phyloP scores from a whole-genome alignment of 2,329 filamentous ascomycete genomes.

The Lasiodiplodia sp. region DNA sequence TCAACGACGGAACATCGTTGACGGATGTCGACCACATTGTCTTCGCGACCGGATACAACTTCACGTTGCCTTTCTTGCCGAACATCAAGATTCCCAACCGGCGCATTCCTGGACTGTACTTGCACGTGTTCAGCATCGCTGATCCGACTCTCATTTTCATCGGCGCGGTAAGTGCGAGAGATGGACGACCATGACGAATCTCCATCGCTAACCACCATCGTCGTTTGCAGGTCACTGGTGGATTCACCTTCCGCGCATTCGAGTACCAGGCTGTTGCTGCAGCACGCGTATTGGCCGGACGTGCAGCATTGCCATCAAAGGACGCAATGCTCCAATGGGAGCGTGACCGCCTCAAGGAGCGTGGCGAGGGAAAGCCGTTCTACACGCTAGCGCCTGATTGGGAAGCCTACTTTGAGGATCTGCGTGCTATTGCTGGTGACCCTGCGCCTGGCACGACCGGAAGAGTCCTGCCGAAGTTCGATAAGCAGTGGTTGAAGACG shows the following conservation, averaged over 20 bases:
- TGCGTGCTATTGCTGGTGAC: constrained; percentile 31
- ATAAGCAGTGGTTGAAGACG: neutral
- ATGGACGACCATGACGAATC: too few species aligned
- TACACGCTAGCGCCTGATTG: constrained; percentile 34
- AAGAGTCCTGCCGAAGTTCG: neutral
- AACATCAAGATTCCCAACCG: constrained; percentile 29
- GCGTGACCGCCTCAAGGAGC: constrained; percentile 24
- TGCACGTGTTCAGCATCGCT: constrained; percentile 33
- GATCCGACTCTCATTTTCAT: constrained; percentile 32
- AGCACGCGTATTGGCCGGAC: constrained; percentile 31
- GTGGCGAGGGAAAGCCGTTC: constrained; percentile 31
- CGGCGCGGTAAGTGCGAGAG: constrained; percentile 2
- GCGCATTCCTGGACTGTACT: constrained; percentile 32
- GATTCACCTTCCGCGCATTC: constrained; percentile 33
- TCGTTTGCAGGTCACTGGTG: constrained; percentile 22
- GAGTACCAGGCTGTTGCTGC: constrained; percentile 35
- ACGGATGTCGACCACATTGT: constrained; percentile 31
- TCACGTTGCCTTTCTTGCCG: constrained; percentile 31
- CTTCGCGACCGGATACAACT: constrained; percentile 33
- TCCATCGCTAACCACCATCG: too few species aligned
- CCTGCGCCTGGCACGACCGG: constrained; percentile 27
- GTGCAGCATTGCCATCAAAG: constrained; percentile 29
- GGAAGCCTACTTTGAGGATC: constrained; percentile 31
- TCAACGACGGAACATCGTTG: constrained; percentile 30
- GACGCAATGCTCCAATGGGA: constrained; percentile 31